Base-by-base conservation (phyloP, 768 basidiomycete genomes). In the Pluteus cervinus region DNA sequence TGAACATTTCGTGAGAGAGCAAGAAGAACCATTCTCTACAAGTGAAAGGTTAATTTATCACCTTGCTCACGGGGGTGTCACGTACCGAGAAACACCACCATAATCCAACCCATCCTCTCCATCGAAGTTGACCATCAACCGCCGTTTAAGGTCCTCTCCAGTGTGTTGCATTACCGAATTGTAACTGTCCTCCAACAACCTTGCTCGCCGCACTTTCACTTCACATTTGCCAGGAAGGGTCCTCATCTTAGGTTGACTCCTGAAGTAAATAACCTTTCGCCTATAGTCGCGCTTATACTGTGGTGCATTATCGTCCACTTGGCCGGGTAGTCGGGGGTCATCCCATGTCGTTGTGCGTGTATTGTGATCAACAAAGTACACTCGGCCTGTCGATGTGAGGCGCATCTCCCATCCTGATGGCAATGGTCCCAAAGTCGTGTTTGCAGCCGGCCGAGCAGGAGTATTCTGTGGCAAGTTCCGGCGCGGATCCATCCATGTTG, bases 351-450 rank as follows among this genome's bases (percentile, higher is more conserved):
- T 93, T 12, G 89, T 89, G 37, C 84, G 73, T 25, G 82, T 85
- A 45, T 84, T 92, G 61, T 94, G 91, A 55, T 93, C 91, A 10
- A 93, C 90, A 48, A 91, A 94, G 61, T 94, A 94, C 12, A 93
- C 82, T 23, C 89, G 73, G 6, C 75, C 74, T 0, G 85, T 89
- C 1, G 82, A 81, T 1, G 91, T 92, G 36, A 93, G 60, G 14
- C 91, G 74, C 91, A 93, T 93, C 62, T 94, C 91, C 90, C 90
- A 94, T 42, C 90, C 91, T 30, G 81, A 85, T 4, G 91, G 91
- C 24, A 94, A 68, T 5, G 86, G 79, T 0, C 91, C 90, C 12
- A 90, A 75, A 46, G 82, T 68, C 44, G 79, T 59, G 40, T 66
- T 75, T 48, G 76, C 58, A 39, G 69, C 62, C 38, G 66, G 68